A percentile compares a stretch with the other conserved stretches of the same genome.
Conservation (phyloP, 73 alveolate genomes). For the Paramecium primaurelia region DNA sequence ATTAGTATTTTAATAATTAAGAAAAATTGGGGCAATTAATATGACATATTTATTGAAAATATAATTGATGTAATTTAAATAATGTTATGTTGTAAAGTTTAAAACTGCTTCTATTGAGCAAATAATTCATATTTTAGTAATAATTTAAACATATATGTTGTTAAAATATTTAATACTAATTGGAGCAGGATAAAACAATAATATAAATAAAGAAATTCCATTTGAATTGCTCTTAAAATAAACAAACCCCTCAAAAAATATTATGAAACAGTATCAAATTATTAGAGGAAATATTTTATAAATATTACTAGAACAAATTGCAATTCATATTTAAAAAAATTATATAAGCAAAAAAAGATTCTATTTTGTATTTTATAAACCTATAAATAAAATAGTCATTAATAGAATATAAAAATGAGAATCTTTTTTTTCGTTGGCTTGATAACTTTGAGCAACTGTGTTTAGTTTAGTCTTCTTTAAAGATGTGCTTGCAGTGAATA, state of each 20-base stretch:
- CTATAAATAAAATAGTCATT: too few species aligned
- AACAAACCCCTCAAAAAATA: too few species aligned
- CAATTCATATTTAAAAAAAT: too few species aligned
- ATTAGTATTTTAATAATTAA: background rate
- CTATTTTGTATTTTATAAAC: background rate
- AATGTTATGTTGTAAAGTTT: background rate
- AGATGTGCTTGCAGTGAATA: conserved; percentile 3
- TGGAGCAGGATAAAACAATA: too few species aligned
- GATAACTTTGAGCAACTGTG: background rate
- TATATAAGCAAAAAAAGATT: background rate
- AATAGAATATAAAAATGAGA: background rate
- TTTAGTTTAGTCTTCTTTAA: background rate
- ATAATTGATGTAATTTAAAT: too few species aligned
- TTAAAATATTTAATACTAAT: too few species aligned
- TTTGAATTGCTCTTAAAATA: too few species aligned
- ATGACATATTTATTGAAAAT: background rate
- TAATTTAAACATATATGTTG: background rate
- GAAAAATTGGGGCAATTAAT: background rate
- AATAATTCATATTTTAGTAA: too few species aligned
- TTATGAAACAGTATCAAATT: too few species aligned
- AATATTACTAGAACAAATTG: too few species aligned
- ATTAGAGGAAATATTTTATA: too few species aligned
- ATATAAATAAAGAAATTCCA: too few species aligned
- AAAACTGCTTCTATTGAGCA: background rate
- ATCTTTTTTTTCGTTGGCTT: background rate